Base-by-base conservation (phyloP, 441 rosid genomes). In the Aquilaria agallochum region DNA sequence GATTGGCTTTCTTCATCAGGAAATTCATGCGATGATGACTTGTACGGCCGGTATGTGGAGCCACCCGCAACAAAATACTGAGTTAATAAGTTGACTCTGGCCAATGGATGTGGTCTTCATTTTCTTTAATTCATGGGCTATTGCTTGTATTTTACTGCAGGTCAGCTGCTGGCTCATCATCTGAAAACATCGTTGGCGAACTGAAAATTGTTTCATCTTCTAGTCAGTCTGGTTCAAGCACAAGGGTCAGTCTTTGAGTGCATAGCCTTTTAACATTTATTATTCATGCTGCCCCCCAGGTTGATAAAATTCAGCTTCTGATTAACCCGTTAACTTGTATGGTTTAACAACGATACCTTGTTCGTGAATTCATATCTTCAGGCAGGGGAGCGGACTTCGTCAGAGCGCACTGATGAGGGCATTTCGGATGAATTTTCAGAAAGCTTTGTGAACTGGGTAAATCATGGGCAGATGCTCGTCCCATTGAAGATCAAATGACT, bases 1-100 rank as follows among this genome's bases (percentile, higher is more conserved):
- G 98, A 92, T 55, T 81, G 96, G 95, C 83, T 84, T 63, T 95
- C 95, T 73, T 95, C 99, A 49, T 90, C 99, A 4, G 99, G 89
- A 63, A 88, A 88, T 79, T 95, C 99, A 20, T 95, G 85, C 47
- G 97, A 92, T 63, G 99, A 88, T 55, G 98, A 95, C 65, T 74
- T 72, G 56, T 78, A 68, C 64, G 90, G 81, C 63, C 90, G 98
- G 99, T 89, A 86, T 32, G 20, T 55, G 31, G 46, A 58, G 11
- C 34, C 52, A 44, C 27, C 27, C 27, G 27, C 27, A 20, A 20
- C 27, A 1, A 20, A 20, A 20, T 20, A 49, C 53, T 42, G 11
- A 8, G n/a, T 57, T 13, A 14, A 10, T 42, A 31, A 40, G 9
- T 4, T 13, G 53, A 50, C 20, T 13, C 3, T 50, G 9, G 20